Base-by-base conservation (phyloP, 202 grass and related monocot species). In the Bolboschoenoplectus hybrid region DNA sequence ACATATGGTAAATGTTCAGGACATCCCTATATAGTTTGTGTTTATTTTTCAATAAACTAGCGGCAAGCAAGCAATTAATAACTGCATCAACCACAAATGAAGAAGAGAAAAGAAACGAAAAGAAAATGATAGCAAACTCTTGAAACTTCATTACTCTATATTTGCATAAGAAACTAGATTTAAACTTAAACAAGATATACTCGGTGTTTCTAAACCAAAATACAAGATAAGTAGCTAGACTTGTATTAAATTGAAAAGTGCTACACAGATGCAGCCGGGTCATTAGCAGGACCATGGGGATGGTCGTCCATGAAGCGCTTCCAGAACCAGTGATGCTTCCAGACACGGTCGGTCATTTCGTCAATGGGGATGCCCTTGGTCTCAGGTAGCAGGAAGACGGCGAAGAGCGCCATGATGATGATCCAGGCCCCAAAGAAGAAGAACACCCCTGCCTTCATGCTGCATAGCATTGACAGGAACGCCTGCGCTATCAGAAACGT, bases 401-500 rank as follows among this genome's bases (percentile, higher is more conserved):
- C 77, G 79, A 92, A 97, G 11, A 71, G 0, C 0, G 63, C 90
- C 94, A 90, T 93, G 67, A 66, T 0, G 0, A 97, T 66, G 49
- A 97, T 97, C 88, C 94, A 92, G 0, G 6, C 75, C 0, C 79
- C 91, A 67, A 97, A 97, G 88, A 96, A 96, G 86, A 96, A 96
- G 89, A 97, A 93, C 67, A 93, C 91, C 50, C 36, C 88, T 0
- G 91, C 88, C 9, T 60, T 43, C 91, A 97, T 88, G 67, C 76
- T 4, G 69, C 94, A 97, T 85, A 97, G 88, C 94, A 94, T 97
- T 50, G 94, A 93, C 4, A 97, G 85, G 91, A 97, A 97, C 0
- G 88, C 86, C 85, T 97, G 94, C 12, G 91, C 90, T 58, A 92
- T 97, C 83, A 93, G 44, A 88, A 97, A 97, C 46, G 94, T 97